phyloP scores from a whole-genome alignment of 371 early-diverging fungal genomes.

The Smittium culicis region DNA sequence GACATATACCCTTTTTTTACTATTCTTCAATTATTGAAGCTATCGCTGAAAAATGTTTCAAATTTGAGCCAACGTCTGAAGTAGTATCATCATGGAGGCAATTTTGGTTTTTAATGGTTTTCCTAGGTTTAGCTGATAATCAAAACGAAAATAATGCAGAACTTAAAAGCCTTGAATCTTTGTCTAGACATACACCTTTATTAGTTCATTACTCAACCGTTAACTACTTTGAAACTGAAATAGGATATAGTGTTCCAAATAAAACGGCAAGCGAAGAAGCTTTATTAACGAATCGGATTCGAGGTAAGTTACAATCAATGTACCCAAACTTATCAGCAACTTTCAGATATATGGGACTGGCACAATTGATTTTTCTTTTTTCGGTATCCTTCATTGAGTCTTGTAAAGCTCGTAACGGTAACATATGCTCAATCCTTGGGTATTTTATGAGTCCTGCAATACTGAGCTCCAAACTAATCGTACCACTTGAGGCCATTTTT shows the following conservation, averaged over 20 bases:
- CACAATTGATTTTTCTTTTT: conserved; percentile 64
- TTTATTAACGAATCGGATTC: conserved; percentile 17
- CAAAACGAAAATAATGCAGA: conserved; percentile 64
- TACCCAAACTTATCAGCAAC: conserved; percentile 39
- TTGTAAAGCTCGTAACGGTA: conserved; percentile 53
- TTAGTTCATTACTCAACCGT: conserved; percentile 57
- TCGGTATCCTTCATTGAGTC: conserved; percentile 74
- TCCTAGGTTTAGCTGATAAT: conserved; percentile 59
- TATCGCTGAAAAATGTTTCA: conserved; percentile 47
- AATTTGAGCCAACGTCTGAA: conserved; percentile 45
- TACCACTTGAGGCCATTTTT: conserved; percentile 58
- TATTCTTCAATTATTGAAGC: too few relatives aligned
- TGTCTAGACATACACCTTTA: conserved; percentile 77
- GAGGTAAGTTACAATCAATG: conserved; percentile 28
- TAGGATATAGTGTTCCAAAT: conserved; percentile 69
- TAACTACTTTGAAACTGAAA: conserved; percentile 72
- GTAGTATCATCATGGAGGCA: conserved; percentile 60
- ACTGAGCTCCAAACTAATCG: conserved; percentile 48
- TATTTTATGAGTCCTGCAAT: conserved; percentile 80
- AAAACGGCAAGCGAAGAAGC: background rate
- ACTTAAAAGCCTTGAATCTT: conserved; percentile 43
- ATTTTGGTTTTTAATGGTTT: conserved; percentile 75
- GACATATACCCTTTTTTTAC: too few relatives aligned
- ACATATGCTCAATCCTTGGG: conserved; percentile 51
- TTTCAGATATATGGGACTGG: conserved; percentile 50